A percentile compares a stretch with the other conserved stretches of the same genome.
Conservation (phyloP, 495 filamentous ascomycete species). For the Monascus purpureus region DNA sequence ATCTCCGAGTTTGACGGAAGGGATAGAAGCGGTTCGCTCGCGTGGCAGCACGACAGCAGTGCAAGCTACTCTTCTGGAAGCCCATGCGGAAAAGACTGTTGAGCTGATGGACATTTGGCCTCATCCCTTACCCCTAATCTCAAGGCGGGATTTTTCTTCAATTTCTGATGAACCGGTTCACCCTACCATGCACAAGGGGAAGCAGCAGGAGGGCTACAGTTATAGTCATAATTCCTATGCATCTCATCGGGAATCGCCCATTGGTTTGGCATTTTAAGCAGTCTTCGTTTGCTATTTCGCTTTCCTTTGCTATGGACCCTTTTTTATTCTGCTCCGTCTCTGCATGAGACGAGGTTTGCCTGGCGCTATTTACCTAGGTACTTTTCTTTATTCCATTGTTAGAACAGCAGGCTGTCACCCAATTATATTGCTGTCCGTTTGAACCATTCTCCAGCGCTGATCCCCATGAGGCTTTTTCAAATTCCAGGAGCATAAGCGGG, state of each 20-base stretch:
- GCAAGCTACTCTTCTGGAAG: slow-evolving; percentile 11
- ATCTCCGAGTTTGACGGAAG: slow-evolving; percentile 15
- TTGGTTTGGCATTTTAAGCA: slow-evolving; percentile 26
- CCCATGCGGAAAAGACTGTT: slow-evolving; percentile 13
- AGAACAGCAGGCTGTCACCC: no score
- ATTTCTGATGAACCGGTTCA: no score
- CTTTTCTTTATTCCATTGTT: no score
- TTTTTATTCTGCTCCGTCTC: not conserved
- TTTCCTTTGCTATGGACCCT: not conserved
- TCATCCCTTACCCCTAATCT: not conserved
- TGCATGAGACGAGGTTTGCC: no score
- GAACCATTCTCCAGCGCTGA: no score
- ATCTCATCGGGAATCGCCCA: slow-evolving; percentile 11
- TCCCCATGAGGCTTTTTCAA: no score
- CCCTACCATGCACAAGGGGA: slow-evolving; percentile 19
- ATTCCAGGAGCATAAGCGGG: no score
- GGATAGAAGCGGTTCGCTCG: slow-evolving; percentile 11
- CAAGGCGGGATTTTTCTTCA: no score
- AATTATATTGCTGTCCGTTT: no score
- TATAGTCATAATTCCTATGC: slow-evolving; percentile 9
- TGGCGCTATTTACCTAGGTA: no score
- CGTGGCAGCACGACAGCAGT: slow-evolving; percentile 14
- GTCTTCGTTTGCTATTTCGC: no score
- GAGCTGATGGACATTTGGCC: slow-evolving; percentile 7
- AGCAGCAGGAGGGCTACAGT: slow-evolving; percentile 9